phyloP scores from a whole-genome alignment of 176 grass and related monocot species.

The Triticum turgidum region DNA sequence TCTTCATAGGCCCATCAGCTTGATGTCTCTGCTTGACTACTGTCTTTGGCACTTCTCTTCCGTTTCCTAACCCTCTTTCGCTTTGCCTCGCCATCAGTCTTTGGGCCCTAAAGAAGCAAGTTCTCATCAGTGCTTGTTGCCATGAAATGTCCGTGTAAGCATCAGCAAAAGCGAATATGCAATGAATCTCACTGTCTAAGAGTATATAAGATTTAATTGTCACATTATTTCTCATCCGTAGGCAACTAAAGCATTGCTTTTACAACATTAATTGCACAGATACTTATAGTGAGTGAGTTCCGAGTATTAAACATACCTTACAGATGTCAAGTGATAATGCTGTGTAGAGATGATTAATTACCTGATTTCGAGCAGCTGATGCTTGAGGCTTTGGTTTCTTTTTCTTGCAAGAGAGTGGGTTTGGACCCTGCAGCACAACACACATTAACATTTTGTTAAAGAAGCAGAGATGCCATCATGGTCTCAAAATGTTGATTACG shows the following conservation, averaged over 20 bases:
- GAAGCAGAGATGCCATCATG: not conserved
- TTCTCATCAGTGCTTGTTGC: not conserved
- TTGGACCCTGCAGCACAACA: constrained; percentile 72
- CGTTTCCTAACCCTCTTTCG: constrained; percentile 68
- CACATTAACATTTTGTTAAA: constrained; percentile 7
- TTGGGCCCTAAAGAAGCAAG: constrained; percentile 30
- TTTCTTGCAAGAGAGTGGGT: constrained; percentile 97
- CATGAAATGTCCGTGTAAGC: not conserved
- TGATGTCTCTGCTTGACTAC: constrained; percentile 13
- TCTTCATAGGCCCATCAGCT: constrained; percentile 5
- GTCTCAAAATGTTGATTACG: not conserved
- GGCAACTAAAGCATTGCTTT: not conserved
- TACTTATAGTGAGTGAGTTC: not conserved
- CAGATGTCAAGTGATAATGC: not conserved
- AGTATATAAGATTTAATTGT: too few relatives aligned
- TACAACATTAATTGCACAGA: not conserved
- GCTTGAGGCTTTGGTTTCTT: constrained; percentile 58
- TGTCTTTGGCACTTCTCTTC: constrained; percentile 44
- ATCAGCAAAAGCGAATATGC: not conserved
- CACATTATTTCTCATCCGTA: not conserved
- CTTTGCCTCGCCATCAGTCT: constrained; percentile 34
- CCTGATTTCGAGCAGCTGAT: constrained; percentile 46
- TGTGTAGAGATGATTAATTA: constrained; percentile 9
- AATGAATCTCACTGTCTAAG: not conserved
- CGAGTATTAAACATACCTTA: not conserved